Percentiles rank a stretch among this genome's conserved stretches.
Conservation (phyloP, 495 filamentous ascomycete genomes). For the Lasiosphaeria ovina region DNA sequence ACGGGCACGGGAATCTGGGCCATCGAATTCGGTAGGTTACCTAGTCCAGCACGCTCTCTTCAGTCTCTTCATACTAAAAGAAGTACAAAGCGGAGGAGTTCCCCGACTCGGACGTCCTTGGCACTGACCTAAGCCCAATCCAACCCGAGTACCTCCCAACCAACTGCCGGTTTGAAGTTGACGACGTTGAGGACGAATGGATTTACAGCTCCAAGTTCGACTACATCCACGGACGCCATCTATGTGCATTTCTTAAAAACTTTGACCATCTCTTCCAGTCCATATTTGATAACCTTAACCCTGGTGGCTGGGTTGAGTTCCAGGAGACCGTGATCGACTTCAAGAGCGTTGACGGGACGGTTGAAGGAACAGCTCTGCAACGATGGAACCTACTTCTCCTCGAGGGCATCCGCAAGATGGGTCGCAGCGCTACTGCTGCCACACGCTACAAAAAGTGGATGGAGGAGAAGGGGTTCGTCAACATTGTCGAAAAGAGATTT, state of each 20-base stretch:
- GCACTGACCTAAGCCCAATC: slow-evolving; percentile 49
- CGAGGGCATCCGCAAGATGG: slow-evolving; percentile 24
- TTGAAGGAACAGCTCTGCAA: slow-evolving; percentile 29
- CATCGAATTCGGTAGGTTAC: slow-evolving; percentile 37
- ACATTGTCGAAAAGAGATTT: slow-evolving; percentile 43
- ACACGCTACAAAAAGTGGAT: slow-evolving; percentile 29
- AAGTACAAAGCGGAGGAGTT: slow-evolving; percentile 20
- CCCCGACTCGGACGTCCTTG: slow-evolving; percentile 30
- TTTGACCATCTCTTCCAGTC: slow-evolving; percentile 42
- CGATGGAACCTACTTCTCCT: slow-evolving; percentile 33
- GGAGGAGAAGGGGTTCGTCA: slow-evolving; percentile 43
- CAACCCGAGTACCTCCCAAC: slow-evolving; percentile 45
- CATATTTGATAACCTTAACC: slow-evolving; percentile 42
- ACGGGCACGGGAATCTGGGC: slow-evolving; percentile 47
- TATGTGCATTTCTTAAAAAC: slow-evolving; percentile 28
- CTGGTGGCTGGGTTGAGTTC: slow-evolving; percentile 52
- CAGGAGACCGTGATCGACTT: slow-evolving; percentile 43
- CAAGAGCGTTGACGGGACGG: slow-evolving; percentile 28
- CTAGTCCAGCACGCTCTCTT: background rate
- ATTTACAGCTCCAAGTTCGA: slow-evolving; percentile 43
- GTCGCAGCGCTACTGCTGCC: slow-evolving; percentile 23
- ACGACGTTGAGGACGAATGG: slow-evolving; percentile 54
- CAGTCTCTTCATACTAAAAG: background rate
- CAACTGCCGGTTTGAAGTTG: slow-evolving; percentile 49
- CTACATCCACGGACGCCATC: slow-evolving; percentile 42